A percentile compares a stretch with the other conserved stretches of the same genome.
Evolutionary conservation across 2,329 filamentous ascomycete genomes (phyloP).

Genomic region (Sporothrix variecibatus): DNA sequence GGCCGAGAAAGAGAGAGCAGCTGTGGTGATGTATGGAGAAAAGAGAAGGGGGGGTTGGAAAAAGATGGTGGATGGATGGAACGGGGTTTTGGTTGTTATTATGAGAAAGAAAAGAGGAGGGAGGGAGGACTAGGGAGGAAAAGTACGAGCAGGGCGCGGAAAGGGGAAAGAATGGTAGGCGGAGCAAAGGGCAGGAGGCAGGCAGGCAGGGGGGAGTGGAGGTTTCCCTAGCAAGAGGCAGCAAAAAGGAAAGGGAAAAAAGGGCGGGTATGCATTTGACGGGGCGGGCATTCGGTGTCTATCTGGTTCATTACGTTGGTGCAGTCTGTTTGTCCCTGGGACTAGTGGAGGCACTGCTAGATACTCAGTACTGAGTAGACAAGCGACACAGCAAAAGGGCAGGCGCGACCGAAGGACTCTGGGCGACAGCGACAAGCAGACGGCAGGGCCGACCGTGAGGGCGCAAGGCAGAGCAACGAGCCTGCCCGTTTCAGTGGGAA

Average conservation of each 20-base stretch:
- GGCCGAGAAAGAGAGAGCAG: background rate
- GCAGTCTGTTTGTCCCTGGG: background rate
- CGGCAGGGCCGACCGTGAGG: background rate
- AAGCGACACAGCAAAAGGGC: background rate
- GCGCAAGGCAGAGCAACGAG: background rate
- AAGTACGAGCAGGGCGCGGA: constrained; percentile 12
- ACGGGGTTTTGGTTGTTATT: constrained; percentile 22
- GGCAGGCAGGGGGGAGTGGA: constrained; percentile 15
- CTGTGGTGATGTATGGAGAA: constrained; percentile 20
- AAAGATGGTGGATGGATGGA: constrained; percentile 25
- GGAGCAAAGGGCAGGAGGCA: constrained; percentile 18
- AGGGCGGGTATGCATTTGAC: constrained; percentile 27
- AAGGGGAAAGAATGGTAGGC: constrained; percentile 14
- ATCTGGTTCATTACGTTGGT: background rate
- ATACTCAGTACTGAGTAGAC: background rate
- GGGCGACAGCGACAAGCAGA: constrained; percentile 2
- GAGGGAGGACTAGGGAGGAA: constrained; percentile 4
- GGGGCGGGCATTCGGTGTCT: constrained; percentile 13
- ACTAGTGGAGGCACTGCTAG: constrained; percentile 1
- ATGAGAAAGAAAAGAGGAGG: constrained; percentile 15
- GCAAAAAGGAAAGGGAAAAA: constrained; percentile 9
- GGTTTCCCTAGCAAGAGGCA: background rate
- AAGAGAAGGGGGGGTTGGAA: constrained; percentile 23
- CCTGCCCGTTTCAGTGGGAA: background rate
- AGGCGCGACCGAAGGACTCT: background rate